These are phyloP conservation scores for Trametes elegans DNA, from an alignment of 768 basidiomycete species.

Conservation along the genomic window DNA sequence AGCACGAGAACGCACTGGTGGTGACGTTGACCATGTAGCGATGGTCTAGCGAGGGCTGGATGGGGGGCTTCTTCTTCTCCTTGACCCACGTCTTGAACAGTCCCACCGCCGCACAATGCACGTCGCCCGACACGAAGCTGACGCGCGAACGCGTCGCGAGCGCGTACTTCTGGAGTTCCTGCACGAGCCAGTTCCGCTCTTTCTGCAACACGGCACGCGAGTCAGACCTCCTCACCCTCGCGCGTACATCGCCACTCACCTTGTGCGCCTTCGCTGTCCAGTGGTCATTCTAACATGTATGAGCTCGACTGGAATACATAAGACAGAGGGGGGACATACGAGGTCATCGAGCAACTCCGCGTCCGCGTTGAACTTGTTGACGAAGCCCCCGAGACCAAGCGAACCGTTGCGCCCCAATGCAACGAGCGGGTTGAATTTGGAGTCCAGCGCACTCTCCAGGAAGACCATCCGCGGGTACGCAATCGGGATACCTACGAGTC, in stretches of 20 bases:
- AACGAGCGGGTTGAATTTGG: conserved; percentile 82
- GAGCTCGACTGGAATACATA: neutral
- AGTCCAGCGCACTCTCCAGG: conserved; percentile 73
- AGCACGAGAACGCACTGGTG: conserved; percentile 72
- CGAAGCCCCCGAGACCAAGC: conserved; percentile 71
- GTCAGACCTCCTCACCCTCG: too few species aligned
- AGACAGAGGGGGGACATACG: conserved; percentile 37
- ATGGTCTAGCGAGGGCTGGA: conserved; percentile 59
- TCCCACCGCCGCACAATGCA: conserved; percentile 88
- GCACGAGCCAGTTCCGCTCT: conserved; percentile 89
- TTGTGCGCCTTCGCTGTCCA: conserved; percentile 86
- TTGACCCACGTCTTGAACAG: conserved; percentile 65
- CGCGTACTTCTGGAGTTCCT: conserved; percentile 75
- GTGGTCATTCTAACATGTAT: conserved; percentile 68
- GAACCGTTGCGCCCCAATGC: conserved; percentile 67
- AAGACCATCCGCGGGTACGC: conserved; percentile 95
- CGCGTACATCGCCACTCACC: conserved; percentile 44
- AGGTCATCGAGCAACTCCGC: conserved; percentile 94
- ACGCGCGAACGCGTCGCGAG: conserved; percentile 62
- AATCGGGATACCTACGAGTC: conserved; percentile 70
- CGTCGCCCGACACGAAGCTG: conserved; percentile 90
- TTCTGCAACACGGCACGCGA: conserved; percentile 56
- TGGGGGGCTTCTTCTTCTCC: conserved; percentile 43
- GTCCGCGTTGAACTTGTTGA: conserved; percentile 89
- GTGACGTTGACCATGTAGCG: conserved; percentile 92